Evolutionary conservation across 2,329 filamentous ascomycete genomes (phyloP).

Genomic region (Blastomyces silverae): DNA sequence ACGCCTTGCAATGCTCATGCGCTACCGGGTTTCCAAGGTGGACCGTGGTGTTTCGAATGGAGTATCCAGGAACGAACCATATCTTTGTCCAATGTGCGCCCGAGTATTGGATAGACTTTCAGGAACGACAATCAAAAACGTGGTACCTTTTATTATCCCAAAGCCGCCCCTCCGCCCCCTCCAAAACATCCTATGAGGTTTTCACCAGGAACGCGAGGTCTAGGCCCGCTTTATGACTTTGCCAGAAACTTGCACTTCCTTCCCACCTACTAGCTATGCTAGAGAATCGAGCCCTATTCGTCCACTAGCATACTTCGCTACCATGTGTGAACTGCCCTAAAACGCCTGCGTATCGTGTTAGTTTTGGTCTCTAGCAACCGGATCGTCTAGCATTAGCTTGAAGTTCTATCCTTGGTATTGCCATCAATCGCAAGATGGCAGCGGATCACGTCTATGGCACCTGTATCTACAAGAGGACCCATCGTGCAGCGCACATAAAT

Average conservation of each 20-base stretch:
- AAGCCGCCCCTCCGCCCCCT: background rate
- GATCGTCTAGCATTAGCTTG: background rate
- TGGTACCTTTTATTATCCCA: background rate
- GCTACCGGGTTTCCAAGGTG: background rate
- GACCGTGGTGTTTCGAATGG: background rate
- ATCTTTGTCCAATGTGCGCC: background rate
- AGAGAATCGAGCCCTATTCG: background rate
- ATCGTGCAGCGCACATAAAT: background rate
- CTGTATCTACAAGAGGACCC: background rate
- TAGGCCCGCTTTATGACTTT: background rate
- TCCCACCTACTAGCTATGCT: background rate
- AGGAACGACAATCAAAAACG: background rate
- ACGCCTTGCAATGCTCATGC: background rate
- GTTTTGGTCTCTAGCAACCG: background rate
- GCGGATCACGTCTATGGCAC: background rate
- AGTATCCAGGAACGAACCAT: background rate
- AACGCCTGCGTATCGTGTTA: background rate
- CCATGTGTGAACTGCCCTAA: background rate
- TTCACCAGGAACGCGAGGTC: background rate
- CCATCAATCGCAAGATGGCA: background rate
- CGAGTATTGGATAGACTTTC: background rate
- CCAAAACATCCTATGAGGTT: background rate
- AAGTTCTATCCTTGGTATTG: too few species aligned
- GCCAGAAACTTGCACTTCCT: background rate
- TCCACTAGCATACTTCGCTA: background rate